phyloP scores from a whole-genome alignment of 2,329 filamentous ascomycete species.

The Pseudogymnoascus sp. region DNA sequence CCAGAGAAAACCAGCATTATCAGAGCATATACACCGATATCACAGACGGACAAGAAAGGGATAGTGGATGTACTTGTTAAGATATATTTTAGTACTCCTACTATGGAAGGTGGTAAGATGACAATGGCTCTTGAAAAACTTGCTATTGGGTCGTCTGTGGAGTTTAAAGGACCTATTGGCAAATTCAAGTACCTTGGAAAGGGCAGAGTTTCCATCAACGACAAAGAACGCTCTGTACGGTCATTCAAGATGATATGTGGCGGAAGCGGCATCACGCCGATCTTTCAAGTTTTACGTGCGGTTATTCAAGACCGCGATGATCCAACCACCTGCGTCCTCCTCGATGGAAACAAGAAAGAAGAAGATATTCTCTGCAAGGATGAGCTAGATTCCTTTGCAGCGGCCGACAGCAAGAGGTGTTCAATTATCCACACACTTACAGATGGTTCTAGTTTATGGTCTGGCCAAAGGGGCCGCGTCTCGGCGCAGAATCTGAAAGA shows the following conservation, averaged over 20 bases:
- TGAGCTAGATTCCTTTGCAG: constrained; percentile 62
- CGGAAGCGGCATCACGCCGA: constrained; percentile 87
- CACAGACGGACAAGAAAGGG: constrained; percentile 54
- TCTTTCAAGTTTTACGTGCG: constrained; percentile 75
- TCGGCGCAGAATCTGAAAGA: constrained; percentile 54
- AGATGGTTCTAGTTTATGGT: constrained; percentile 58
- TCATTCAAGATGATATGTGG: constrained; percentile 82
- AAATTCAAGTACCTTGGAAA: constrained; percentile 73
- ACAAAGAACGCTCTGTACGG: constrained; percentile 49
- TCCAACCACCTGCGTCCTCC: constrained; percentile 60
- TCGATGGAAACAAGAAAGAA: constrained; percentile 71
- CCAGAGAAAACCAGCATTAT: constrained; percentile 69
- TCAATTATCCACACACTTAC: constrained; percentile 65
- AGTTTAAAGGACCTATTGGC: constrained; percentile 84
- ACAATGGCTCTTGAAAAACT: constrained; percentile 70
- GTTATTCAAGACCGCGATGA: constrained; percentile 61
- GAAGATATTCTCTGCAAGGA: constrained; percentile 76
- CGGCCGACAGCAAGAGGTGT: constrained; percentile 49
- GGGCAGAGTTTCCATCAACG: constrained; percentile 58
- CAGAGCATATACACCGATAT: constrained; percentile 81
- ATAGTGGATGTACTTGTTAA: constrained; percentile 73
- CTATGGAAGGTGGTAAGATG: constrained; percentile 67
- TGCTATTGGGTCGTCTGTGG: constrained; percentile 64
- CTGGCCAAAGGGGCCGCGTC: constrained; percentile 62
- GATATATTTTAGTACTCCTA: constrained; percentile 61